Evolutionary conservation across 306 rosid genomes (phyloP).

Genomic region (Corylus avellana): DNA sequence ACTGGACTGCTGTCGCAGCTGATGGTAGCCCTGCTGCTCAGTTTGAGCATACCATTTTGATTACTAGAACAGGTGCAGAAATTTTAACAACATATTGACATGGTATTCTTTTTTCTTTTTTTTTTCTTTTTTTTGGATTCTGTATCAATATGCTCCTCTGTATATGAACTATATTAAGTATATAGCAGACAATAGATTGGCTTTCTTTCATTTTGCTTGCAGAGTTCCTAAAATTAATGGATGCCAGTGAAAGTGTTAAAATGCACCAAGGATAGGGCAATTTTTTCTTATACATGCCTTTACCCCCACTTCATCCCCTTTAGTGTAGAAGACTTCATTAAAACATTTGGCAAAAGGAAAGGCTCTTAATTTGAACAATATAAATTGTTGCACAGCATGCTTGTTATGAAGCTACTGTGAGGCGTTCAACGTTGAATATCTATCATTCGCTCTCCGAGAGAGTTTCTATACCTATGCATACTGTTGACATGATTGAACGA

Average conservation of each 20-base stretch:
- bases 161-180: background rate
- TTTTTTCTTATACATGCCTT: background rate
- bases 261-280: background rate
- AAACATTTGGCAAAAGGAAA: background rate
- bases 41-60: conserved; percentile 91
- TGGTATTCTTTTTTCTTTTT: background rate
- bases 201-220: background rate
- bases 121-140: conserved; percentile 19
- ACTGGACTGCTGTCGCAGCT: conserved; percentile 80
- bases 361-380: background rate
- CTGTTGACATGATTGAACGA: background rate
- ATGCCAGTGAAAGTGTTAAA: background rate
- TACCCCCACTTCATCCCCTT: background rate
- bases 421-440: background rate
- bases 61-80: conserved; percentile 87
- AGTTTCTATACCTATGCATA: background rate
- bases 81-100: conserved; percentile 62
- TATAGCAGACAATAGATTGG: background rate
- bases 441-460: background rate
- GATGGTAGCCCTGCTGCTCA: conserved; percentile 96
- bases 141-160: background rate
- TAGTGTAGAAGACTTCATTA: too few species aligned
- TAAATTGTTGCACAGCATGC: background rate
- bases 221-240: background rate
- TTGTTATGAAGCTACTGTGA: background rate